phyloP scores from a whole-genome alignment of 1,139 yeast species.

The Yamadazyma songkhlaensis region DNA sequence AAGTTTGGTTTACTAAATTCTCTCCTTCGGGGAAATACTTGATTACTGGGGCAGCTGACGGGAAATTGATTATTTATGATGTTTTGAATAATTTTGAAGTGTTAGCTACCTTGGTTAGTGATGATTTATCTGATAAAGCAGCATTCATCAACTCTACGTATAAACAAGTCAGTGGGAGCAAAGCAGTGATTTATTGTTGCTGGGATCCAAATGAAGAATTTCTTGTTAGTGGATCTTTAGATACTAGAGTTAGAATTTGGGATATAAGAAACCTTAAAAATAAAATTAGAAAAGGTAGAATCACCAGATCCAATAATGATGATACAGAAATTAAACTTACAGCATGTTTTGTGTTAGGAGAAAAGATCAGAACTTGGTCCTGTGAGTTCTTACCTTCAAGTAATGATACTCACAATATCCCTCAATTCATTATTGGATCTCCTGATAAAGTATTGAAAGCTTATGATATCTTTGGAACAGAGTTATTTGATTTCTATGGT shows the following conservation, averaged over 20 bases:
- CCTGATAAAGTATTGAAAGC: constrained; percentile 72
- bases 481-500: constrained; percentile 43
- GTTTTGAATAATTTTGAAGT: constrained; percentile 53
- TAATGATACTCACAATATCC: constrained; percentile 21
- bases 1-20: constrained; percentile 82
- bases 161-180: constrained; percentile 25
- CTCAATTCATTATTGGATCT: constrained; percentile 68
- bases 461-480: constrained; percentile 49
- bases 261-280: constrained; percentile 38
- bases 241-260: constrained; percentile 68
- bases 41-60: constrained; percentile 76
- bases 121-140: constrained; percentile 26
- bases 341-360: constrained; percentile 41
- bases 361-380: constrained; percentile 52
- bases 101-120: constrained; percentile 31
- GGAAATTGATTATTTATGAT: constrained; percentile 63
- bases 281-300: constrained; percentile 20
- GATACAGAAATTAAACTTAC: constrained; percentile 20
- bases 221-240: constrained; percentile 66
- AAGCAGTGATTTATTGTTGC: constrained; percentile 64
- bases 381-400: constrained; percentile 66
- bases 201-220: constrained; percentile 76
- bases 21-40: constrained; percentile 74
- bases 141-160: constrained; percentile 27
- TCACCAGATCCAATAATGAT: constrained; percentile 19